Percentiles rank a stretch among this genome's conserved stretches.
Evolutionary conservation across 129 eudicot species (phyloP).

Genomic region (Erigeron canadensis): DNA sequence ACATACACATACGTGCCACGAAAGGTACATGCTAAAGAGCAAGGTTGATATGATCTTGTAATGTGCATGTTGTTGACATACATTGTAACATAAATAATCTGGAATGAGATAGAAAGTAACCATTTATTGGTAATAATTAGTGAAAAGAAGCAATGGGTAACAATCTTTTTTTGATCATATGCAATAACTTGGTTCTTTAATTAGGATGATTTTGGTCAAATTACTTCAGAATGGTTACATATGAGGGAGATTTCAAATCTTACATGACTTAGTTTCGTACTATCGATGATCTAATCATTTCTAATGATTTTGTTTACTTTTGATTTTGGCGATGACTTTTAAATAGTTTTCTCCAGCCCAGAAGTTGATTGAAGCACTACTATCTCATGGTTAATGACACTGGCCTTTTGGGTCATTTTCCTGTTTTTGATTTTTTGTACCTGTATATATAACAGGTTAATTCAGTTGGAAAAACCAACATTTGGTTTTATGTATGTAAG

Average conservation of each 20-base stretch:
- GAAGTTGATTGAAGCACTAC: slow-evolving; percentile 6
- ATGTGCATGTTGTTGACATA: slow-evolving; percentile 38
- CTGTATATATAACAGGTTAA: slow-evolving; percentile 13
- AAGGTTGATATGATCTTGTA: slow-evolving; percentile 25
- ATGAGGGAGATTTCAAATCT: not conserved
- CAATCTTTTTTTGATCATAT: slow-evolving; percentile 22
- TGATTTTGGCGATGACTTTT: not conserved
- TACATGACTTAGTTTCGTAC: not conserved
- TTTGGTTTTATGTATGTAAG: not conserved
- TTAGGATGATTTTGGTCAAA: slow-evolving; percentile 21
- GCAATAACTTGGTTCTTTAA: slow-evolving; percentile 28
- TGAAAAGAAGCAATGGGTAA: slow-evolving; percentile 25
- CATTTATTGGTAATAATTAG: slow-evolving; percentile 34
- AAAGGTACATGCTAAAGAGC: slow-evolving; percentile 33
- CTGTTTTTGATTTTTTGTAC: no score
- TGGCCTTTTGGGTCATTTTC: slow-evolving; percentile 3
- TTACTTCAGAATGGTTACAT: slow-evolving; percentile 9
- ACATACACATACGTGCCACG: slow-evolving; percentile 12
- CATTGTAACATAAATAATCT: slow-evolving; percentile 52
- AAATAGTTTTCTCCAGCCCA: not conserved
- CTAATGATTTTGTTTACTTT: slow-evolving; percentile 15
- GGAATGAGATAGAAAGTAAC: slow-evolving; percentile 23
- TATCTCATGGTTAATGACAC: not conserved
- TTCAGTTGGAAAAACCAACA: slow-evolving; percentile 9
- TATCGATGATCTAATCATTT: slow-evolving; percentile 1